A percentile compares a stretch with the other conserved stretches of the same genome.
Evolutionary conservation across 2,329 filamentous ascomycete genomes (phyloP).

Genomic region (Alternaria gansuensis): DNA sequence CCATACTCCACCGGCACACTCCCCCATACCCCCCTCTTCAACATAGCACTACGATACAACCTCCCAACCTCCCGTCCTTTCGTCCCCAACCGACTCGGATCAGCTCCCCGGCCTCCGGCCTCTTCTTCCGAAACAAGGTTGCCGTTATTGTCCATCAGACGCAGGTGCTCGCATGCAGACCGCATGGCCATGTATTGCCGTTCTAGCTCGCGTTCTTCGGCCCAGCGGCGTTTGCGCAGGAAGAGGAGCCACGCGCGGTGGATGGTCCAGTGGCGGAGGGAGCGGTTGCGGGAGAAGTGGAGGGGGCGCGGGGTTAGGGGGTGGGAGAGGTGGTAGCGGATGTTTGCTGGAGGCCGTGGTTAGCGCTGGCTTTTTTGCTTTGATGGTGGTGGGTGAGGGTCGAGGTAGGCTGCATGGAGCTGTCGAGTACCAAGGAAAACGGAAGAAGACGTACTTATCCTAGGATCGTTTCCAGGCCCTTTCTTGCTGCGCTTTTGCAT

Average conservation of each 20-base stretch:
- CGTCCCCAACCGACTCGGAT: constrained; percentile 37
- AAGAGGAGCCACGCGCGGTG: constrained; percentile 93
- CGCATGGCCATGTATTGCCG: constrained; percentile 84
- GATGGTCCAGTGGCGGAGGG: constrained; percentile 97
- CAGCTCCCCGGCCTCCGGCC: constrained; percentile 64
- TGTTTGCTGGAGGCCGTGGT: constrained; percentile 52
- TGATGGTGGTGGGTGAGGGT: background rate
- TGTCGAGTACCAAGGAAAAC: background rate
- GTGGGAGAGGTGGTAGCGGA: constrained; percentile 75
- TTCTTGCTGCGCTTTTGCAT: constrained; percentile 42
- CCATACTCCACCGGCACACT: constrained; percentile 93
- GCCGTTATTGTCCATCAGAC: constrained; percentile 59
- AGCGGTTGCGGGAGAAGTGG: constrained; percentile 85
- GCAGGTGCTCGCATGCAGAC: constrained; percentile 83
- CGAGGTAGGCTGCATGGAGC: background rate
- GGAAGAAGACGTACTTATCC: constrained; percentile 43
- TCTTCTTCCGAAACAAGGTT: constrained; percentile 55
- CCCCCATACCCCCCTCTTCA: constrained; percentile 87
- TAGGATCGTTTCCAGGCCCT: constrained; percentile 36
- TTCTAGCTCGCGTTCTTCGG: constrained; percentile 75
- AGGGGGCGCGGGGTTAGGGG: constrained; percentile 77
- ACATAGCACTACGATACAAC: constrained; percentile 86
- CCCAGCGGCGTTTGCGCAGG: constrained; percentile 71
- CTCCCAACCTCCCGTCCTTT: constrained; percentile 68
- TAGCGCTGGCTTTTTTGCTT: background rate